phyloP scores from a whole-genome alignment of 805 yeast genomes.

The Candida xiaguanensis region DNA sequence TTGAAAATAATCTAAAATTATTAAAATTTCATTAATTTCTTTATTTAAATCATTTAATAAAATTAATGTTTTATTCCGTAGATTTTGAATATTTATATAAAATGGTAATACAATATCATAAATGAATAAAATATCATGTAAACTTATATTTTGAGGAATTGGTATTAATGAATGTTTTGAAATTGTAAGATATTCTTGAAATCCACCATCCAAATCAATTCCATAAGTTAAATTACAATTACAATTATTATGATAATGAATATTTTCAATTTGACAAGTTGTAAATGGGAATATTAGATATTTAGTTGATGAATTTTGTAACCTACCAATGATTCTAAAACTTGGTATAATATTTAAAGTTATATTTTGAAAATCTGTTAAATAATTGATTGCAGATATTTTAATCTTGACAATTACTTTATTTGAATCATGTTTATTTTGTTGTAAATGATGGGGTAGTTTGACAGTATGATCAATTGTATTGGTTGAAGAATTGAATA shows the following conservation, averaged over 20 bases:
- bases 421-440: slow-evolving; percentile 1
- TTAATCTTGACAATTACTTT: slow-evolving; percentile 25
- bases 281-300: slow-evolving; percentile 33
- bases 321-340: slow-evolving; percentile 27
- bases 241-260: slow-evolving; percentile 14
- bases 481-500: slow-evolving; percentile 16
- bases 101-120: slow-evolving; percentile 35
- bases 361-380: slow-evolving; percentile 19
- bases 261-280: slow-evolving; percentile 26
- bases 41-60: slow-evolving; percentile 23
- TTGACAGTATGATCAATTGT: background rate
- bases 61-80: slow-evolving; percentile 18
- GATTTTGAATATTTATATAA: slow-evolving; percentile 12
- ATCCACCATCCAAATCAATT: slow-evolving; percentile 34
- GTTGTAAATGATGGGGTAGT: slow-evolving; percentile 2
- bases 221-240: slow-evolving; percentile 25
- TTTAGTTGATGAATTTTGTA: slow-evolving; percentile 14
- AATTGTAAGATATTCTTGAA: slow-evolving; percentile 33
- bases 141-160: slow-evolving; percentile 27
- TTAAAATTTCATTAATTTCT: slow-evolving; percentile 36
- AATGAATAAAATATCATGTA: slow-evolving; percentile 35
- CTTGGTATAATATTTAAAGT: slow-evolving; percentile 28
- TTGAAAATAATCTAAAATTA: slow-evolving; percentile 27
- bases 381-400: slow-evolving; percentile 25
- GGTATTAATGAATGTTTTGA: slow-evolving; percentile 23